Base-by-base conservation (phyloP, 2,329 filamentous ascomycete species). In the Fusarium sp. region DNA sequence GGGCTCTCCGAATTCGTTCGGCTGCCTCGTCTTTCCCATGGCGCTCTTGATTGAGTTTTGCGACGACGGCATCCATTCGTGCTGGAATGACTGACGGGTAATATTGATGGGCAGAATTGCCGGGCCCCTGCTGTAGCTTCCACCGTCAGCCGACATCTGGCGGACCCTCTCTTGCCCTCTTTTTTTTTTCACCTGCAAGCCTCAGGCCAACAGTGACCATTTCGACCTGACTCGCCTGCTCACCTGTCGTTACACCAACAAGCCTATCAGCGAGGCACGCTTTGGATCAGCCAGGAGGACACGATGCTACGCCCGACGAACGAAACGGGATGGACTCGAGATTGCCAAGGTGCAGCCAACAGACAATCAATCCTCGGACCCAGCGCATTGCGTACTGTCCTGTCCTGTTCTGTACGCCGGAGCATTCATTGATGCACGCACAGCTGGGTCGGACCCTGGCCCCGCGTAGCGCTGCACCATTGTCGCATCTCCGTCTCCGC, bases 141-240 rank as follows among this genome's bases (percentile, higher is more conserved):
- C 31, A 57, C 52, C 38, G 20, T 56, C 38, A 59, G 29, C 59
- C 40, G 59, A 62, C 59, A 24, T 27, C 56, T 40, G 35, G 56
- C 35, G 42, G 60, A 62, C 70, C 70, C 66, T 50, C 47, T 52
- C 24, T 52, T 73, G 60, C 42, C 35, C 50, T 62, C 58, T 24
- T 31, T 42, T 42, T 22, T 22, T 18, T 11, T 5, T n/a, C n/a
- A n/a, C 47, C 56, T 37, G 22, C 35, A 61, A 31, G 64, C 64
- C 71, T 62, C 60, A 71, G 64, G 22, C 42, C 40, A 65, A 69
- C 58, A 37, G 66, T 62, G 63, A 73, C 67, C 60, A 71, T 57
- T 60, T 56, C 56, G 45, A 47, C 64, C 68, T 72, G 71, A 74
- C 71, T 73, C 67, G 67, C 54, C 67, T 56, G 50, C 34, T 52